Evolutionary conservation across 2,329 filamentous ascomycete species (phyloP), one percentile per base, ranked within the genome.

Genomic region (Penicillium expansum): DNA sequence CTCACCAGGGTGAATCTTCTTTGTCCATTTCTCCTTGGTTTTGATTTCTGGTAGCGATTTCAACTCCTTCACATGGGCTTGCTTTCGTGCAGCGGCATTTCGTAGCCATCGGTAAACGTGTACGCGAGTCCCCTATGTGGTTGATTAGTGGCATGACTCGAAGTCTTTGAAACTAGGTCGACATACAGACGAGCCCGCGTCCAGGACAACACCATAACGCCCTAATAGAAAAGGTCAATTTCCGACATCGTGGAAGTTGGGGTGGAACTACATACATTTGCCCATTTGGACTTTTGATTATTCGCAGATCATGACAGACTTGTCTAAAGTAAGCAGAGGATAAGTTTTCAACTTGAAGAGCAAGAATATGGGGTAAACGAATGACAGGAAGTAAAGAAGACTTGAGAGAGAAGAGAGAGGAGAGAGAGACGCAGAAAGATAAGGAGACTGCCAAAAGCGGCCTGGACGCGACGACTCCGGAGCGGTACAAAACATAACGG

Each of bases 41-140:
- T 90, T 86, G 63, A 99, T 80, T 66, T 87, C 85, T 3, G 94
- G 94, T 29, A 99, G 78, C 48, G 82, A 85, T 57, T 85, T 83
- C 48, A 92, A 72, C 41, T 89, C 82, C 39, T 84, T 76, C 20
- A 77, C 69, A 43, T 82, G 79, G 35, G 84, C 87, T 54, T 86
- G 78, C 59, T 86, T 81, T 67, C 85, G 79, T 62, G 89, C 88
- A 64, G 82, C 82, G 38, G 84, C 80, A 62, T 87, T 86, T 70
- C 95, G 89, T 69, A 92, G 85, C 94, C 94, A 99, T 76, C 87
- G 86, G 78, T 99, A 99, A 56, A 99, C 86, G 75, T 99, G 91
- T 62, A 96, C 83, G 72, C 94, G 89, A 69, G 93, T 97, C 73
- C 94, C 93, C 75, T 83, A 37, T 45, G n/a, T 10, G 24, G 39